Evolutionary conservation across 116 monocot species (phyloP).

Genomic region (Iris pallida): DNA sequence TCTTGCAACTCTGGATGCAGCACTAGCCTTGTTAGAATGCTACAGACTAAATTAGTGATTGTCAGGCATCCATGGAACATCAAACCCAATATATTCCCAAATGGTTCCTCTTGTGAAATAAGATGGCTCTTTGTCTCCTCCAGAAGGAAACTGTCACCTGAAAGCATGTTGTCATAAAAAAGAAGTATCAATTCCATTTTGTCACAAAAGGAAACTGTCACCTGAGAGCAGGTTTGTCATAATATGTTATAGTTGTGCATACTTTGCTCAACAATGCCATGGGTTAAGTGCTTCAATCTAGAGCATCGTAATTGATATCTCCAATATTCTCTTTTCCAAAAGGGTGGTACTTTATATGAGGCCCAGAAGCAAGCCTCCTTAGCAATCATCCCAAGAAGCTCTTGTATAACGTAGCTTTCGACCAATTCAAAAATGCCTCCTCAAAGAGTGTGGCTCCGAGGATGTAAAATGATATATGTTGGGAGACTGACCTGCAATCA

Average conservation of each 20-base stretch:
- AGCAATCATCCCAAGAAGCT: conserved; percentile 49
- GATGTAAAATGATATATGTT: conserved; percentile 44
- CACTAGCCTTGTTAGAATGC: conserved; percentile 41
- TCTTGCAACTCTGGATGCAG: conserved; percentile 46
- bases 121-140: conserved; percentile 21
- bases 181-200: not conserved
- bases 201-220: conserved; percentile 9
- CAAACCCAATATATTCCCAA: conserved; percentile 49
- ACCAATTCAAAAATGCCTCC: conserved; percentile 57
- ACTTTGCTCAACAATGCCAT: conserved; percentile 36
- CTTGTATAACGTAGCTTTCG: conserved; percentile 36
- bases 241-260: conserved; percentile 1
- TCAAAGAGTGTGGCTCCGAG: conserved; percentile 49
- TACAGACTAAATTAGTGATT: conserved; percentile 43
- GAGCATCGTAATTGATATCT: conserved; percentile 31
- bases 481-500: conserved; percentile 44
- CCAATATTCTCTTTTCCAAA: conserved; percentile 63
- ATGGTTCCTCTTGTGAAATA: conserved; percentile 42
- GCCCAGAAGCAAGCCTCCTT: conserved; percentile 64
- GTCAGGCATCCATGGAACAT: conserved; percentile 65
- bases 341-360: conserved; percentile 47
- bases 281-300: conserved; percentile 40
- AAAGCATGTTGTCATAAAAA: conserved; percentile 14
- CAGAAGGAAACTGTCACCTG: conserved; percentile 11
- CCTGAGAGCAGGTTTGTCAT: conserved; percentile 15